These are phyloP conservation scores for Arxiozyma slooffiae DNA, from an alignment of 1,139 yeast genomes.

Conservation along the genomic window DNA sequence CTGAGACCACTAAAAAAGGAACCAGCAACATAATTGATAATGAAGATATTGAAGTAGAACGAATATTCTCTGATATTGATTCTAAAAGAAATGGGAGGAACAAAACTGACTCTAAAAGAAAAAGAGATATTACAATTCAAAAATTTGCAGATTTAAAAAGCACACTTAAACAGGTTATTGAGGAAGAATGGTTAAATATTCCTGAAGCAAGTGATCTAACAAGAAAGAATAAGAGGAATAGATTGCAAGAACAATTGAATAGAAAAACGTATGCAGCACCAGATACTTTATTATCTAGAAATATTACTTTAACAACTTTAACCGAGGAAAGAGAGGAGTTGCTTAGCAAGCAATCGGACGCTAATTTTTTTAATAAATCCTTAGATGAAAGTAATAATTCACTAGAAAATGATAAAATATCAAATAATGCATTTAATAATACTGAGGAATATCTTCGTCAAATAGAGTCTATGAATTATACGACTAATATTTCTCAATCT, in stretches of 20 bases:
- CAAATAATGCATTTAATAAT: constrained; percentile 23
- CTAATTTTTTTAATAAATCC: constrained; percentile 16
- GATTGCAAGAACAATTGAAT: constrained; percentile 53
- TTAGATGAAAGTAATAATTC: constrained; percentile 9
- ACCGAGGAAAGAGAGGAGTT: constrained; percentile 33
- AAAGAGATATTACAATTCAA: constrained; percentile 16
- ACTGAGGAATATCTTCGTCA: constrained; percentile 33
- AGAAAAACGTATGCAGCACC: constrained; percentile 78
- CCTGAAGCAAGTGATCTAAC: constrained; percentile 92
- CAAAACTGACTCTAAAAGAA: background rate
- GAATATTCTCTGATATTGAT: constrained; percentile 51
- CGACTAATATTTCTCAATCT: background rate
- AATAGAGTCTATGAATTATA: constrained; percentile 9
- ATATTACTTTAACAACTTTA: constrained; percentile 29
- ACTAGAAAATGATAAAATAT: constrained; percentile 14
- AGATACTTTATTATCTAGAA: constrained; percentile 44
- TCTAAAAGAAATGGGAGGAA: constrained; percentile 38
- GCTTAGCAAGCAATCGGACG: constrained; percentile 32
- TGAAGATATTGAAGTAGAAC: constrained; percentile 21
- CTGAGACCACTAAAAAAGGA: background rate
- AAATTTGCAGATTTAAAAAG: constrained; percentile 54
- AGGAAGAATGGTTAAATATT: constrained; percentile 66
- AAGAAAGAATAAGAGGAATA: constrained; percentile 59
- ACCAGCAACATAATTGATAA: constrained; percentile 19
- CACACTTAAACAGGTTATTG: constrained; percentile 48